A percentile compares a stretch with the other conserved stretches of the same genome.
Conservation (phyloP, 768 basidiomycete genomes). For the Rhodosporidiobolus sp. region DNA sequence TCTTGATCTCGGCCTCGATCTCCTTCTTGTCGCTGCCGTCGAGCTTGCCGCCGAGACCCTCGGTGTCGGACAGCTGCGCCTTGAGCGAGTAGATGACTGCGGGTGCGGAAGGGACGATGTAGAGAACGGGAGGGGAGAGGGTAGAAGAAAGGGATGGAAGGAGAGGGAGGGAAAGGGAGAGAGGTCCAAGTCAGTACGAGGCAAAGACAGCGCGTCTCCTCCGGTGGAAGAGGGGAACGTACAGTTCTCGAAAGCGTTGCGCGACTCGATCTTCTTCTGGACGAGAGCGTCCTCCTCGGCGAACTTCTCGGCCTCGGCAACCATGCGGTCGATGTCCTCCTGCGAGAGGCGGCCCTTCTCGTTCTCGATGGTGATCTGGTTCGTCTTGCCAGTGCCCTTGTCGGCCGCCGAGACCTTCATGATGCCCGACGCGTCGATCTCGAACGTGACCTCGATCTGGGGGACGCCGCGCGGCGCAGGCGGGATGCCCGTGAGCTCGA, state of each 20-base stretch:
- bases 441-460: conserved; percentile 95
- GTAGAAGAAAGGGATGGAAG: background rate
- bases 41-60: conserved; percentile 82
- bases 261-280: conserved; percentile 53
- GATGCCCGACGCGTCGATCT: conserved; percentile 69
- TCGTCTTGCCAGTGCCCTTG: conserved; percentile 81
- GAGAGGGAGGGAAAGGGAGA: background rate
- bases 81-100: conserved; percentile 71
- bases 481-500: conserved; percentile 87
- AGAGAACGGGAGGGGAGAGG: background rate
- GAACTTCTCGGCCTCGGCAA: conserved; percentile 84
- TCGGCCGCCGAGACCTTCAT: conserved; percentile 90
- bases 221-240: too few species aligned
- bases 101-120: background rate
- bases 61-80: conserved; percentile 75
- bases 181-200: too few species aligned
- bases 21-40: conserved; percentile 25
- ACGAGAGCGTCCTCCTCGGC: conserved; percentile 65
- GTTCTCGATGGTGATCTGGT: conserved; percentile 90
- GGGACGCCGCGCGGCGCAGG: conserved; percentile 95
- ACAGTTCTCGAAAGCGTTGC: conserved; percentile 68
- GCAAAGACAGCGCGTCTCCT: too few species aligned
- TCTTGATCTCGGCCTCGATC: conserved; percentile 73
- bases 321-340: conserved; percentile 91
- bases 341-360: conserved; percentile 85